Conservation (phyloP, 768 basidiomycete species). For the Tulasnella sp. region DNA sequence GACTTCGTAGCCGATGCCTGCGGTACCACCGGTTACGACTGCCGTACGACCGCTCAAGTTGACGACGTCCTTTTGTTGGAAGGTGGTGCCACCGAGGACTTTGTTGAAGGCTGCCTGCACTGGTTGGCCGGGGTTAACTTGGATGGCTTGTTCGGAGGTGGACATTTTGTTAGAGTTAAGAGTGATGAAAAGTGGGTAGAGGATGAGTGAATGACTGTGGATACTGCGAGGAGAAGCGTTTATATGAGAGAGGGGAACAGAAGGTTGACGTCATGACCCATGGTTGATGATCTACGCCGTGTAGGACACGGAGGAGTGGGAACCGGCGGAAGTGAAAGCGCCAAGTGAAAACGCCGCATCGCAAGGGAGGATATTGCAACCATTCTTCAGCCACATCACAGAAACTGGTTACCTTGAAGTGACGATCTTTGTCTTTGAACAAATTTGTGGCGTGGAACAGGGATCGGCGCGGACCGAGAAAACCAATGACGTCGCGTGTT, state of each 20-base stretch:
- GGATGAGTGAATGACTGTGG: neutral
- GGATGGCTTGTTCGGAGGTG: conserved; percentile 13
- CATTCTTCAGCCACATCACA: neutral
- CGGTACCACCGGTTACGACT: conserved; percentile 38
- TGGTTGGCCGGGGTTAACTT: conserved; percentile 25
- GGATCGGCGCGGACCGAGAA: neutral
- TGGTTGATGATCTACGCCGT: neutral
- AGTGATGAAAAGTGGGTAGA: neutral
- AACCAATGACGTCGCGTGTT: neutral
- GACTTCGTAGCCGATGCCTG: conserved; percentile 39
- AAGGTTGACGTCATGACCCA: neutral
- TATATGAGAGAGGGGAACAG: neutral
- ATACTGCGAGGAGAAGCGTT: neutral
- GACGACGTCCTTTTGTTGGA: conserved; percentile 27
- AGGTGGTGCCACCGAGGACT: conserved; percentile 22
- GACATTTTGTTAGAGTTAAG: neutral
- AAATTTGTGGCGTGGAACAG: too few relatives aligned
- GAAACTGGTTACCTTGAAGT: neutral
- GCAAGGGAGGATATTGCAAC: neutral
- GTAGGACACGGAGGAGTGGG: neutral
- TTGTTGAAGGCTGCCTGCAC: conserved; percentile 25
- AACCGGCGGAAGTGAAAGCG: neutral
- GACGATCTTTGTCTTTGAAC: neutral
- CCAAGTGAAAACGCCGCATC: neutral
- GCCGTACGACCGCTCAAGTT: conserved; percentile 30